A percentile compares a stretch with the other conserved stretches of the same genome.
phyloP scores from a whole-genome alignment of 306 rosid genomes.

The Cajanus cajan region DNA sequence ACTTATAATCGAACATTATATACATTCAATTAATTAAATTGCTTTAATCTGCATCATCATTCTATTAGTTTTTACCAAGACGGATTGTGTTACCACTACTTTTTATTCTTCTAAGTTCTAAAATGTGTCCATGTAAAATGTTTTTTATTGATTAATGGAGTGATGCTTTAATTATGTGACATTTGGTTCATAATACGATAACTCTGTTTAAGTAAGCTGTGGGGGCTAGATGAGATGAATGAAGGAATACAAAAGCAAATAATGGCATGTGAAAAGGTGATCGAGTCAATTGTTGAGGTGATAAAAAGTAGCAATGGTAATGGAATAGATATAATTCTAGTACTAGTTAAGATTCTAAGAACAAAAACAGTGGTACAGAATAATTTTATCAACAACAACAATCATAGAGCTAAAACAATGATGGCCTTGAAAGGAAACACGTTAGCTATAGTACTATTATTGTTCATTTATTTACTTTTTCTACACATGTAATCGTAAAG shows the following conservation, averaged over 20 bases:
- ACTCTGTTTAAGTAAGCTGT: background rate
- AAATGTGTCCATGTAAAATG: background rate
- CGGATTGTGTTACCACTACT: too few species aligned
- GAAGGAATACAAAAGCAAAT: constrained; percentile 6
- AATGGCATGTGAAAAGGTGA: constrained; percentile 21
- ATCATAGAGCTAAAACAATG: background rate
- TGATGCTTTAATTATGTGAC: background rate
- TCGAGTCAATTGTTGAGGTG: background rate
- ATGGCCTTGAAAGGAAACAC: background rate
- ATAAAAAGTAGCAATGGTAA: constrained; percentile 10
- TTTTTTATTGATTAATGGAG: background rate
- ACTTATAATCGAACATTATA: too few species aligned
- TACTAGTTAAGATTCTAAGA: constrained; percentile 13
- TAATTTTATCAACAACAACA: constrained; percentile 26
- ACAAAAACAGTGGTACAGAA: constrained; percentile 21
- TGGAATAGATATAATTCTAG: constrained; percentile 18
- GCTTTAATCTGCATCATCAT: background rate
- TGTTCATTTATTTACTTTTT: background rate
- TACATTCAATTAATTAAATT: too few species aligned
- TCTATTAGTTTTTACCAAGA: background rate
- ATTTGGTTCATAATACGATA: background rate
- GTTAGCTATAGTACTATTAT: background rate
- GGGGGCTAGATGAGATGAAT: background rate
- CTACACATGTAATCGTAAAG: too few species aligned
- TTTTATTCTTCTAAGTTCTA: too few species aligned